These are phyloP conservation scores for Auricularia auricula-judae DNA, from an alignment of 768 basidiomycete species.

Conservation along the genomic window DNA sequence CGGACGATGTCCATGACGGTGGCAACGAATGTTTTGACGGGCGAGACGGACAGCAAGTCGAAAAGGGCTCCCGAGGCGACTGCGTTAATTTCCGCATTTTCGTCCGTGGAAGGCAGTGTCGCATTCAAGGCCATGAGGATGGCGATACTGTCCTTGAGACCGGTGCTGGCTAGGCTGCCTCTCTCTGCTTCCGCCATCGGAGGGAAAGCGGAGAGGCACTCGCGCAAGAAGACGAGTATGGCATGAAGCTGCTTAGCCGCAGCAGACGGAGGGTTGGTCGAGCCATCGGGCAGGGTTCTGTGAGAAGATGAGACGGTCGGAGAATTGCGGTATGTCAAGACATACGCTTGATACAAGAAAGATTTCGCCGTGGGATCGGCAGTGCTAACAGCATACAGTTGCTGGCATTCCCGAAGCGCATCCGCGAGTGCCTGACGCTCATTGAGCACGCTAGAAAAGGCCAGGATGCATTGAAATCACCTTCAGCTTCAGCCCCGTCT, in stretches of 20 bases:
- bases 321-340: background rate
- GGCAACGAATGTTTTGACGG: background rate
- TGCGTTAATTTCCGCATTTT: background rate
- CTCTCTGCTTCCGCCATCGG: background rate
- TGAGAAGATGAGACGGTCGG: background rate
- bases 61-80: background rate
- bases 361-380: conserved; percentile 3
- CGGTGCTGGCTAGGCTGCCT: background rate
- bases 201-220: background rate
- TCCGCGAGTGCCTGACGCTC: conserved; percentile 44
- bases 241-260: background rate
- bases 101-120: background rate
- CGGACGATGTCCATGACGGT: background rate
- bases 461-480: conserved; percentile 25
- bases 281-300: background rate
- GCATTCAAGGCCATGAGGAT: background rate
- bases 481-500: conserved; percentile 35
- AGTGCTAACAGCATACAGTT: conserved; percentile 30
- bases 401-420: conserved; percentile 52
- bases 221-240: background rate
- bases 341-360: background rate
- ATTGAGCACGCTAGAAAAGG: conserved; percentile 1
- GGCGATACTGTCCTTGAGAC: background rate
- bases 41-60: background rate
- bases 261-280: background rate